Base-by-base conservation (phyloP, 257 asterid species). In the Cordia subcordata region DNA sequence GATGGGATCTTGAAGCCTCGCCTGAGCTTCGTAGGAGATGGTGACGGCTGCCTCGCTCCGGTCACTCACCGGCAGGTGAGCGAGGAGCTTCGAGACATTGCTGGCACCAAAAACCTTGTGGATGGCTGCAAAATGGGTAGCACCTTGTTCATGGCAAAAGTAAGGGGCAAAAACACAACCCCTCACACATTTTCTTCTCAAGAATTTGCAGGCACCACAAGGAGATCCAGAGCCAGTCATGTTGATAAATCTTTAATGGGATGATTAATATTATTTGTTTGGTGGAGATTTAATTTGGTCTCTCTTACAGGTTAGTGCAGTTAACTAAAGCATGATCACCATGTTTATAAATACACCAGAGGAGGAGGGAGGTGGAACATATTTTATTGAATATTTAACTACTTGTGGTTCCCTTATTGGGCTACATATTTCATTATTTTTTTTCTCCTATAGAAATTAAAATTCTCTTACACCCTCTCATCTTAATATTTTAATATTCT, bases 181-280 rank as follows among this genome's bases (percentile, higher is more conserved):
- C 42, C 71, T 74, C 42, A 32, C 73, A 59, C 84, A 78, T 75
- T 78, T 78, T 58, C 84, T 71, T 60, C 84, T 74, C 74, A 78
- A 75, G 63, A 74, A 78, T 42, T 78, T 78, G 60, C 84, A 78
- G 19, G 84, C 84, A 58, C 78, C 84, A 53, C 84, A 90, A 17
- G 97, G 96, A 8, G n/a, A 63, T 74, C 94, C 83, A 12, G 88
- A 68, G 44, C 94, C 85, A 21, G 82, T 76, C 97, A 90, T 86
- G 49, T 65, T 55, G 71, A 76, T 62, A 52, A 73, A 71, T 55
- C 68, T 50, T 72, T 23, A 8, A 20, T 21, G 84, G 88, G 64
- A 56, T 44, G 63, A 65, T 68, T 71, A 69, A 20, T 53, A 53
- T 11, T 5, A 8, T 20, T 21, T 13, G 27, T 53, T 62, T 53